Evolutionary conservation across 148 eudicot genomes (phyloP).

Genomic region (Pharnaceum exiguum): DNA sequence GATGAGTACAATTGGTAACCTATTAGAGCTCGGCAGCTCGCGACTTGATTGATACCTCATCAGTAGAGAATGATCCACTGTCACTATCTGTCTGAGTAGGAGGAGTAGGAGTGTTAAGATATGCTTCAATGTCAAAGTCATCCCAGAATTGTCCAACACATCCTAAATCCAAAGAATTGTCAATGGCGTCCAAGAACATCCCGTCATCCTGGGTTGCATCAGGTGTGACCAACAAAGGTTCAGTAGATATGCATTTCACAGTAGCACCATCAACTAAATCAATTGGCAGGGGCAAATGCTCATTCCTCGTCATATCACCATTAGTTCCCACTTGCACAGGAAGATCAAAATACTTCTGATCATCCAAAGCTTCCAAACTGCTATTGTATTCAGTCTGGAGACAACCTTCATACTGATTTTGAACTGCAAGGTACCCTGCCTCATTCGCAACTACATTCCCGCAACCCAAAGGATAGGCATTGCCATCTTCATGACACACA

Average conservation of each 20-base stretch:
- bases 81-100: slow-evolving; percentile 25
- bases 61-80: slow-evolving; percentile 26
- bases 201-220: slow-evolving; percentile 36
- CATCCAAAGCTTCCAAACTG: slow-evolving; percentile 32
- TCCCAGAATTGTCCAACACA: slow-evolving; percentile 48
- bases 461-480: slow-evolving; percentile 26
- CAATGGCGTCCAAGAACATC: slow-evolving; percentile 55
- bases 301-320: slow-evolving; percentile 42
- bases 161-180: slow-evolving; percentile 43
- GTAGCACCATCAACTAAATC: slow-evolving; percentile 32
- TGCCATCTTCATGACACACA: slow-evolving; percentile 33
- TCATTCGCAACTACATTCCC: slow-evolving; percentile 21
- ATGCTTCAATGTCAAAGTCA: slow-evolving; percentile 34
- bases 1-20: slow-evolving; percentile 3
- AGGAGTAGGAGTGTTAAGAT: slow-evolving; percentile 34
- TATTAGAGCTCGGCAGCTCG: no score
- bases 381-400: slow-evolving; percentile 23
- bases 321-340: slow-evolving; percentile 31
- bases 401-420: slow-evolving; percentile 22
- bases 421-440: slow-evolving; percentile 21
- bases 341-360: slow-evolving; percentile 28
- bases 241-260: slow-evolving; percentile 47
- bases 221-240: slow-evolving; percentile 35
- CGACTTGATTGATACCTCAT: slow-evolving; percentile 51
- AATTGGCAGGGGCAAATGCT: slow-evolving; percentile 48